Evolutionary conservation across 2,329 filamentous ascomycete genomes (phyloP).

Genomic region (Kalmusia sp.): DNA sequence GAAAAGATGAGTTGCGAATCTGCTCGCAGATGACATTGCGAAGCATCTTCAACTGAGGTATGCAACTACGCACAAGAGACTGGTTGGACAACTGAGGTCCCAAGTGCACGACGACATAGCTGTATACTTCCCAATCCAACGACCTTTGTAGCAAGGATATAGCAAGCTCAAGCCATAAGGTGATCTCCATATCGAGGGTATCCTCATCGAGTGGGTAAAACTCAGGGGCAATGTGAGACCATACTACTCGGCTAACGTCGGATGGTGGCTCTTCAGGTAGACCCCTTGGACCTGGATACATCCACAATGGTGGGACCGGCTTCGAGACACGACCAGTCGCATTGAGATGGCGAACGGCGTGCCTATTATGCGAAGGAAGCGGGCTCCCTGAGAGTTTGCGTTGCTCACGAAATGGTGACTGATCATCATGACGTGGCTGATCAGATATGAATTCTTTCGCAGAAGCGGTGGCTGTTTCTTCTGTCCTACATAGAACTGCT

Average conservation of each 20-base stretch:
- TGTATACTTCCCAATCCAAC: constrained; percentile 90
- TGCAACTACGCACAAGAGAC: constrained; percentile 77
- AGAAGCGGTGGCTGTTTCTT: constrained; percentile 57
- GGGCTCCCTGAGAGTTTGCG: constrained; percentile 41
- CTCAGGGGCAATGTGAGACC: constrained; percentile 54
- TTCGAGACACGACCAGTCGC: constrained; percentile 36
- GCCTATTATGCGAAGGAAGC: constrained; percentile 40
- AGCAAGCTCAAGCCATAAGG: constrained; percentile 76
- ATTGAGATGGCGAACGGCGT: constrained; percentile 32
- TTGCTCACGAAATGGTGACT: constrained; percentile 36
- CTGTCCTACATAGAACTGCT: constrained; percentile 70
- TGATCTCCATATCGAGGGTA: constrained; percentile 57
- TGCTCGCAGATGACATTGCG: constrained; percentile 82
- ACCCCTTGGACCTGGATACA: constrained; percentile 61
- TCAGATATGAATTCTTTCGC: constrained; percentile 48
- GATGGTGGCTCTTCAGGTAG: constrained; percentile 61
- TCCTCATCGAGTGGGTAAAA: constrained; percentile 41
- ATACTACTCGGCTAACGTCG: constrained; percentile 58
- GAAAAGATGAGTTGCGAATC: constrained; percentile 76
- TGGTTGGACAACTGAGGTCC: constrained; percentile 91
- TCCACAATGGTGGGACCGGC: constrained; percentile 59
- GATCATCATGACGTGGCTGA: constrained; percentile 33
- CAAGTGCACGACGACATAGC: constrained; percentile 84
- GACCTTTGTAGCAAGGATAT: constrained; percentile 76
- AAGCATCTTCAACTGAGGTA: constrained; percentile 77